These are phyloP conservation scores for Microsporum ferrugineum DNA, from an alignment of 2,329 filamentous ascomycete species.

Conservation along the genomic window DNA sequence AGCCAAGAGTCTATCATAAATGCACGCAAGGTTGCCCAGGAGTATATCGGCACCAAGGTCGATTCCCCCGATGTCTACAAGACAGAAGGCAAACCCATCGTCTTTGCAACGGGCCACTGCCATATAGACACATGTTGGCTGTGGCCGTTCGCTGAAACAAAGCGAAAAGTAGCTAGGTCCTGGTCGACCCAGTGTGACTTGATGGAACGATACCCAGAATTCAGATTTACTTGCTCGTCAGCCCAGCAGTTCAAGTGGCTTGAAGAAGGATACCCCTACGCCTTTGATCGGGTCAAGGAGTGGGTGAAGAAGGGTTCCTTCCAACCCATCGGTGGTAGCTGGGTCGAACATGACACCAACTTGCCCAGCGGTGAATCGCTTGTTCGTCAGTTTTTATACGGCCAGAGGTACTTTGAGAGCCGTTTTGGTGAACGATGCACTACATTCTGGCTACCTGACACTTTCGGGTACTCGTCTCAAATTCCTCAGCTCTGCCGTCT, in stretches of 20 bases:
- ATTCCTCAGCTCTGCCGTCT: conserved; percentile 86
- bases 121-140: conserved; percentile 98
- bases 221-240: conserved; percentile 83
- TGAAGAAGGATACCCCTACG: conserved; percentile 74
- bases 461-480: conserved; percentile 93
- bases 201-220: conserved; percentile 89
- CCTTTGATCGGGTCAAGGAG: conserved; percentile 78
- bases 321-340: conserved; percentile 90
- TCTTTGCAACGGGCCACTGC: conserved; percentile 87
- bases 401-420: conserved; percentile 87
- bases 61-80: conserved; percentile 79
- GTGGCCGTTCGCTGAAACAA: conserved; percentile 97
- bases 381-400: conserved; percentile 87
- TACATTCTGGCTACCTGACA: conserved; percentile 97
- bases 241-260: conserved; percentile 99
- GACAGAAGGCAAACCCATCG: conserved; percentile 58
- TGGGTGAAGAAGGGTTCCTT: conserved; percentile 88
- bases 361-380: conserved; percentile 91
- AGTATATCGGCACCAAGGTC: conserved; percentile 70
- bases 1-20: conserved; percentile 63
- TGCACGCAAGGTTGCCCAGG: conserved; percentile 68
- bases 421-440: conserved; percentile 78
- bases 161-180: conserved; percentile 86
- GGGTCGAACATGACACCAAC: conserved; percentile 98
- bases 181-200: conserved; percentile 96